Evolutionary conservation across 352 stramenopile genomes (phyloP).

Genomic region (Phytophthora multivora): DNA sequence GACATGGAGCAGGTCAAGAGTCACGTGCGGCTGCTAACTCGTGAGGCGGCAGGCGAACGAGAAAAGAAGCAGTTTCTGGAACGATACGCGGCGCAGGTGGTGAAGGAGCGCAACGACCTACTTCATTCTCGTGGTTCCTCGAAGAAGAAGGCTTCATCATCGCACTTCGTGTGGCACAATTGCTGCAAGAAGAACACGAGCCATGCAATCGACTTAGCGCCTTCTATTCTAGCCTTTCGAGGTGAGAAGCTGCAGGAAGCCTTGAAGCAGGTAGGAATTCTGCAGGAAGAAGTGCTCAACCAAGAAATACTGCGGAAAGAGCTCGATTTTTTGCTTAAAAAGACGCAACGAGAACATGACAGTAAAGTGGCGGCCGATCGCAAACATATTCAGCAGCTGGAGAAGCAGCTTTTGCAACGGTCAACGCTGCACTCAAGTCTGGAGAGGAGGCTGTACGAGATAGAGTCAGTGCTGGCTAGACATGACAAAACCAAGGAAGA

Average conservation of each 20-base stretch:
- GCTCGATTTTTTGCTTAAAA: constrained; percentile 72
- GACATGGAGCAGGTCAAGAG: constrained; percentile 77
- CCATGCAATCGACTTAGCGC: constrained; percentile 67
- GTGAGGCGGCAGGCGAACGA: constrained; percentile 53
- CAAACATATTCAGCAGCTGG: constrained; percentile 73
- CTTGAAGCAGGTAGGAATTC: constrained; percentile 42
- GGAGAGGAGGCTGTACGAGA: constrained; percentile 77
- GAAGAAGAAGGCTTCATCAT: constrained; percentile 41
- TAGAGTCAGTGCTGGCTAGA: constrained; percentile 58
- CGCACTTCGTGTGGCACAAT: constrained; percentile 80
- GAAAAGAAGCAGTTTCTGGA: constrained; percentile 86
- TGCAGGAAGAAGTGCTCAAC: constrained; percentile 72
- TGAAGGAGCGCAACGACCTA: constrained; percentile 86
- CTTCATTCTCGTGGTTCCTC: constrained; percentile 57
- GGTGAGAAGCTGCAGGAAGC: constrained; percentile 76
- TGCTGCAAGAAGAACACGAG: constrained; percentile 84
- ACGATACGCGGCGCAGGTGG: constrained; percentile 79
- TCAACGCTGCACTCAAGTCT: constrained; percentile 63
- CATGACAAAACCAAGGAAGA: constrained; percentile 55
- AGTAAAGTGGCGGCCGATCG: constrained; percentile 59
- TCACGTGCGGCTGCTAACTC: constrained; percentile 57
- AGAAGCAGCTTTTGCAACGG: constrained; percentile 77
- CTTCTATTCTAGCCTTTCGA: constrained; percentile 74
- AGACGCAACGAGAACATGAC: constrained; percentile 75
- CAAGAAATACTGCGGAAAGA: constrained; percentile 65